Base-by-base conservation (phyloP, 176 grass and related monocot species). In the Aegilops sharonensis region DNA sequence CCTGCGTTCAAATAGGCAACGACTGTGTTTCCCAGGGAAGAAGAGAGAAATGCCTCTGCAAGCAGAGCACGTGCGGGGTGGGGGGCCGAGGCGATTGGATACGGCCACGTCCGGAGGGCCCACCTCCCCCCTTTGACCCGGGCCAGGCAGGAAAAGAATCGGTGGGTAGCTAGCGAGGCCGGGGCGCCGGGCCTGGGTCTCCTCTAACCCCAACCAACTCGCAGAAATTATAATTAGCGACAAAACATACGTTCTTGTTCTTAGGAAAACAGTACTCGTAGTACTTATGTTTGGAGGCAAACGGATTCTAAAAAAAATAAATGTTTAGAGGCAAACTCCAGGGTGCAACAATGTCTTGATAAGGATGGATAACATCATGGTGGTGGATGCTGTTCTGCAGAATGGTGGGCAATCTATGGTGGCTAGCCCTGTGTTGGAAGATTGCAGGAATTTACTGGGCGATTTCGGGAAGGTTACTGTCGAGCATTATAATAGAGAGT, bases 141-240 rank as follows among this genome's bases (percentile, higher is more conserved):
- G 91, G 18, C 84, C 72, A 37, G 21, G 48, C 0, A 57, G 37
- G 70, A 32, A 32, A 2, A 73, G 54, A 59, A 71, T 56, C 75
- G 17, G 82, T 87, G 68, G 68, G 73, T 76, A 71, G 69, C 52
- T 57, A 57, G 71, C 80, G 86, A 84, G 91, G 62, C 82, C 39
- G 72, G 57, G 64, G 75, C 79, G 30, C 94, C 85, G 92, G 92
- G 69, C 30, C 90, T 57, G 92, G 94, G 94, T 97, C 90, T 84
- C 94, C 92, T 87, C 64, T 30, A 21, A 66, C n/a, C 83, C 92
- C 78, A 89, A 85, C 92, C 15, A 74, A 84, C 79, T 11, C 34
- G 29, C 75, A 81, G 31, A 70, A 81, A 91, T 50, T 45, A 45
- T 81, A 81, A 84, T 81, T 69, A 10, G 24, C 23, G 24, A 30